Evolutionary conservation across 306 rosid species (phyloP).

Genomic region (Corylus heterophylla): DNA sequence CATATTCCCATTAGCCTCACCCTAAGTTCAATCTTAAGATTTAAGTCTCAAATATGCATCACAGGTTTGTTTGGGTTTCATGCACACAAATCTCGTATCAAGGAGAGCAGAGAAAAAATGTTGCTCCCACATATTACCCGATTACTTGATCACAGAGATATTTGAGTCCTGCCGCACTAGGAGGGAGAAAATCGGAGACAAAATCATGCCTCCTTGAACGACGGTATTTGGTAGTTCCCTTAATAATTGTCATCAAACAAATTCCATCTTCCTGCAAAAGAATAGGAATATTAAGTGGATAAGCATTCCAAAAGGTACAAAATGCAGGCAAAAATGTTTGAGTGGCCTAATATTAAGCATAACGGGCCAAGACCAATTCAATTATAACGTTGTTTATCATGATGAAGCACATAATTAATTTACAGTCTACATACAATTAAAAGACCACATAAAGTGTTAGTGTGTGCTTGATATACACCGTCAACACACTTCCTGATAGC

Average conservation of each 20-base stretch:
- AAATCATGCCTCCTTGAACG: conserved; percentile 55
- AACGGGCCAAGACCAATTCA: not conserved
- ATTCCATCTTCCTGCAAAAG: conserved; percentile 77
- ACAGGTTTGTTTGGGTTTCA: not conserved
- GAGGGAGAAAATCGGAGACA: conserved; percentile 69
- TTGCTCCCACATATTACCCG: conserved; percentile 51
- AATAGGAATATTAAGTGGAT: not conserved
- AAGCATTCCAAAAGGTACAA: not conserved
- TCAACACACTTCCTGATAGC: not conserved
- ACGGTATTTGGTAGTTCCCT: conserved; percentile 74
- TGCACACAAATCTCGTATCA: not conserved
- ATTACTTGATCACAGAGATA: conserved; percentile 48
- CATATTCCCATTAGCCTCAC: not conserved
- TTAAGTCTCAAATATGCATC: not conserved
- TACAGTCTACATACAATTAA: not conserved
- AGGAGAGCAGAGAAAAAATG: not conserved
- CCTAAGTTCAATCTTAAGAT: not conserved
- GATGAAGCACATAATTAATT: not conserved
- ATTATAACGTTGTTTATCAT: not conserved
- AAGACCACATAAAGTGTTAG: not conserved
- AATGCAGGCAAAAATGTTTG: not conserved
- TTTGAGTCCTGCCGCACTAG: conserved; percentile 62
- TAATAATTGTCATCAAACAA: conserved; percentile 78
- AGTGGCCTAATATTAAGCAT: not conserved
- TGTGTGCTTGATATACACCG: not conserved